Conservation (phyloP, 108 stramenopile species). For the Fragilaria radians region DNA sequence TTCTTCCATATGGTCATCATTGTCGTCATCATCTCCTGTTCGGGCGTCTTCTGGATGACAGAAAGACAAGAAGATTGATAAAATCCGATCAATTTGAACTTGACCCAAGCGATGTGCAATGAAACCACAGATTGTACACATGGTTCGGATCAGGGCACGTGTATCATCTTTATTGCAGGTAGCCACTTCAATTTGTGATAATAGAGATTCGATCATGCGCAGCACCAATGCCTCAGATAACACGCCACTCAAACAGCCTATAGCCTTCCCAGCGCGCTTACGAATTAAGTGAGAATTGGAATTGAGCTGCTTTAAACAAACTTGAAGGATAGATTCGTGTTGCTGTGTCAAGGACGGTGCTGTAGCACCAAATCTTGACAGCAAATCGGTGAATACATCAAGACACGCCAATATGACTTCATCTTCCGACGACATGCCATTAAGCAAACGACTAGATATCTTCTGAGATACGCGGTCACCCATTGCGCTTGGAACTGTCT, state of each 20-base stretch:
- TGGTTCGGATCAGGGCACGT: slow-evolving; percentile 79
- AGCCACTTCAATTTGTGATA: slow-evolving; percentile 66
- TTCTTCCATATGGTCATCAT: slow-evolving; percentile 27
- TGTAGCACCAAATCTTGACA: slow-evolving; percentile 82
- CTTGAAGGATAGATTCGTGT: slow-evolving; percentile 76
- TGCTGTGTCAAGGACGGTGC: slow-evolving; percentile 51
- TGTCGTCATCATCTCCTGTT: slow-evolving; percentile 61
- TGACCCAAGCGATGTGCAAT: slow-evolving; percentile 81
- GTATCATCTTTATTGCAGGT: slow-evolving; percentile 27
- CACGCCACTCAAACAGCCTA: slow-evolving; percentile 84
- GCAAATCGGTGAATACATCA: slow-evolving; percentile 87
- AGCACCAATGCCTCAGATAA: slow-evolving; percentile 69
- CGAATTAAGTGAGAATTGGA: slow-evolving; percentile 42
- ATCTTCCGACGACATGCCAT: slow-evolving; percentile 64
- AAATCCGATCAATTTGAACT: slow-evolving; percentile 86
- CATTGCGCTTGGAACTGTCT: slow-evolving; percentile 82
- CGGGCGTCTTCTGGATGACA: slow-evolving; percentile 80
- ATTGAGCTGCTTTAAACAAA: slow-evolving; percentile 61
- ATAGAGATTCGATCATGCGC: slow-evolving; percentile 70
- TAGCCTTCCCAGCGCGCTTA: slow-evolving; percentile 89
- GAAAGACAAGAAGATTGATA: slow-evolving; percentile 91
- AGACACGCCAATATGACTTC: slow-evolving; percentile 74
- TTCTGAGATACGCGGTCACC: slow-evolving; percentile 73
- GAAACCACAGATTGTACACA: slow-evolving; percentile 80
- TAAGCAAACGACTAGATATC: slow-evolving; percentile 70